A percentile compares a stretch with the other conserved stretches of the same genome.
Evolutionary conservation across 2,329 filamentous ascomycete species (phyloP).

Genomic region (Neopestalotiopsis rosae): DNA sequence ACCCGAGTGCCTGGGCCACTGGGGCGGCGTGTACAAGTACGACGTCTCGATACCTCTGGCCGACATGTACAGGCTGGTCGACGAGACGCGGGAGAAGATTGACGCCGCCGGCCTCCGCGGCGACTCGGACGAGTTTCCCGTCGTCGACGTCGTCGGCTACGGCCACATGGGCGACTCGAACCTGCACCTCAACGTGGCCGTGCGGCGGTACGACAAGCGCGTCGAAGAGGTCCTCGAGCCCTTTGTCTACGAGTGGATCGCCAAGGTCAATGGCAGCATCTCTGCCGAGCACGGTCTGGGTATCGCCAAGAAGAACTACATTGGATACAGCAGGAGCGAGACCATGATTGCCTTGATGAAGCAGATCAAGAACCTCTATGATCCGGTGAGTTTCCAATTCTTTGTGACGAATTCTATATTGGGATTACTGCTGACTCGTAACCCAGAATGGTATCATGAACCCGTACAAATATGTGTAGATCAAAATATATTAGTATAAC

Average conservation of each 20-base stretch:
- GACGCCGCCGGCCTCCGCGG: constrained; percentile 77
- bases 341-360: constrained; percentile 92
- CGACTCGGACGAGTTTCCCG: constrained; percentile 75
- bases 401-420: neutral
- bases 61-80: constrained; percentile 87
- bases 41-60: constrained; percentile 91
- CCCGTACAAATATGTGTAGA: constrained; percentile 91
- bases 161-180: constrained; percentile 99
- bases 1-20: constrained; percentile 85
- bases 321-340: constrained; percentile 89
- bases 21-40: constrained; percentile 97
- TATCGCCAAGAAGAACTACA: constrained; percentile 92
- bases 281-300: constrained; percentile 96
- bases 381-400: constrained; percentile 74
- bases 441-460: constrained; percentile 95
- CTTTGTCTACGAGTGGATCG: constrained; percentile 97
- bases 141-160: constrained; percentile 91
- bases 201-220: constrained; percentile 80
- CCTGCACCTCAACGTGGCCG: constrained; percentile 88
- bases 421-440: neutral
- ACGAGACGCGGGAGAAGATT: constrained; percentile 79
- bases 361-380: constrained; percentile 91
- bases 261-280: constrained; percentile 86
- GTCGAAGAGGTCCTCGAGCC: constrained; percentile 91
- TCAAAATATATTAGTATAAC: constrained; percentile 11